Evolutionary conservation across 2,329 filamentous ascomycete genomes (phyloP).

Genomic region (Fusarium praegraminearum): DNA sequence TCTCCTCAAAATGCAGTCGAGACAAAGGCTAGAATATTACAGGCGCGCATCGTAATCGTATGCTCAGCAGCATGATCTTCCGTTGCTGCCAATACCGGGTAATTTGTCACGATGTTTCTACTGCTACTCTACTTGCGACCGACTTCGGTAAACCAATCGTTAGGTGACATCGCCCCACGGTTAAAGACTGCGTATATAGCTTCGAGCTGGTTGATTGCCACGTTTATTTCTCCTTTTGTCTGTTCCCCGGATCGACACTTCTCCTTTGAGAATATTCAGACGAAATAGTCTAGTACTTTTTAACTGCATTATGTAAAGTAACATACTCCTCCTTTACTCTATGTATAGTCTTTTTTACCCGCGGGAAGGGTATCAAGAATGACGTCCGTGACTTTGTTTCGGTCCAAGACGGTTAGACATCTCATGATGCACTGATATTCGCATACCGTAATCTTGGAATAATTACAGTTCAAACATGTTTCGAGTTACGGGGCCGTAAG

Average conservation of each 20-base stretch:
- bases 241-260: neutral
- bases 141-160: neutral
- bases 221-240: neutral
- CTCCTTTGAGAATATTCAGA: neutral
- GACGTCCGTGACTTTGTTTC: neutral
- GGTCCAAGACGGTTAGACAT: neutral
- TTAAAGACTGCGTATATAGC: neutral
- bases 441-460: neutral
- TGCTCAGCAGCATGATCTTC: neutral
- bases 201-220: neutral
- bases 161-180: slow-evolving; percentile 4
- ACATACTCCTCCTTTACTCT: neutral
- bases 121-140: neutral
- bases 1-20: neutral
- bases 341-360: neutral
- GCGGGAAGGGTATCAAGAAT: neutral
- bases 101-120: neutral
- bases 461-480: slow-evolving; percentile 7
- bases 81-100: neutral
- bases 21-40: neutral
- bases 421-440: neutral
- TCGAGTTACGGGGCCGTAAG: neutral
- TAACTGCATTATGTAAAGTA: neutral
- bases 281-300: neutral
- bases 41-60: slow-evolving; percentile 8